These are phyloP conservation scores for Podospora tetraspora DNA, from an alignment of 495 filamentous ascomycete genomes.

Conservation along the genomic window DNA sequence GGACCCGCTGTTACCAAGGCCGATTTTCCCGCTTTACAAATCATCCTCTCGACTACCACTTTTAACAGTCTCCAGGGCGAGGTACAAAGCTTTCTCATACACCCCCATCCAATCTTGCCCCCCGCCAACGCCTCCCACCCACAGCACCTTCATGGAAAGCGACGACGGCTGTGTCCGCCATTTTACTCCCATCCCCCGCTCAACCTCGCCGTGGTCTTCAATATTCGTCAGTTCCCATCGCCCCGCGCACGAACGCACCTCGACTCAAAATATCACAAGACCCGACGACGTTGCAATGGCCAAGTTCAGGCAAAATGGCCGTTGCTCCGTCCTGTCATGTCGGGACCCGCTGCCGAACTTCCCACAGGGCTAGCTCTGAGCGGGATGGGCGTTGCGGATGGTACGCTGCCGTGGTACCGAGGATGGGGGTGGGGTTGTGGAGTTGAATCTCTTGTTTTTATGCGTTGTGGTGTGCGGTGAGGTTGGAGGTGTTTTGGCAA, in stretches of 20 bases:
- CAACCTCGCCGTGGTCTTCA: neutral
- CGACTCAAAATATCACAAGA: neutral
- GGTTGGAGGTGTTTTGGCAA: neutral
- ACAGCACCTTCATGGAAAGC: neutral
- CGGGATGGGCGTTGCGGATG: neutral
- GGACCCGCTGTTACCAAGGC: neutral
- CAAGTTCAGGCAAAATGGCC: conserved; percentile 18
- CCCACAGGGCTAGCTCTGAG: neutral
- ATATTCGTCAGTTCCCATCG: neutral
- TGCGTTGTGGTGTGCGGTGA: neutral
- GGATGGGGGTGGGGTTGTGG: neutral
- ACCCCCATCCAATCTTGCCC: neutral
- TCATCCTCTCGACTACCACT: neutral
- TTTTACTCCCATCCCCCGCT: neutral
- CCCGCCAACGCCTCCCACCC: no score
- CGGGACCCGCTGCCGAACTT: neutral
- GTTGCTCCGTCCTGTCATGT: neutral
- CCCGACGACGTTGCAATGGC: neutral
- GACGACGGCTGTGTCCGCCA: neutral
- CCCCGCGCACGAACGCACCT: neutral
- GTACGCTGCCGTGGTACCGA: neutral
- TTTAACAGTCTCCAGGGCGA: neutral
- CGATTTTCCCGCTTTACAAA: neutral
- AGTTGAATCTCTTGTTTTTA: neutral
- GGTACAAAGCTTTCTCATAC: neutral